These are phyloP conservation scores for Glaciozyma martinii DNA, from an alignment of 768 basidiomycete genomes.

Conservation along the genomic window DNA sequence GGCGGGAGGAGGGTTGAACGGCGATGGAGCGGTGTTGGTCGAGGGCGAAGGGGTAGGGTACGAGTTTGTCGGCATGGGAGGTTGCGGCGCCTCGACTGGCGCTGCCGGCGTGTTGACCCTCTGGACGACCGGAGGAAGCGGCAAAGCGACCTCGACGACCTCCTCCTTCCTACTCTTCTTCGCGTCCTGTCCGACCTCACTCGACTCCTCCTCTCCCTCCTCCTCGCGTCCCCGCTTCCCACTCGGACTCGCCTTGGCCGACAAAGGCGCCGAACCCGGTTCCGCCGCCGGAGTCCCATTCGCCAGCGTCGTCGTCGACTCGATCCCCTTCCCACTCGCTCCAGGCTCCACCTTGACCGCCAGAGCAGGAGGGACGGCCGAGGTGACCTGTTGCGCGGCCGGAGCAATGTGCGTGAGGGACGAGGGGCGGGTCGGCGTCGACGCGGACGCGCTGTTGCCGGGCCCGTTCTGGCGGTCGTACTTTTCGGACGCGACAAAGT, in stretches of 20 bases:
- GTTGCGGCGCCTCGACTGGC: neutral
- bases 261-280: too few relatives aligned
- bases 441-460: neutral
- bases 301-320: too few relatives aligned
- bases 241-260: neutral
- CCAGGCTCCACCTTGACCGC: too few relatives aligned
- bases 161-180: too few relatives aligned
- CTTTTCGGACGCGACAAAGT: slow-evolving; percentile 19
- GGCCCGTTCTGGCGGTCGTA: slow-evolving; percentile 15
- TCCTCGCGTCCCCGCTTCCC: neutral
- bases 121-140: neutral
- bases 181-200: neutral
- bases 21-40: neutral
- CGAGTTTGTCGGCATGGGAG: neutral
- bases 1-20: neutral
- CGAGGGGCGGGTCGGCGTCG: neutral
- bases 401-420: neutral
- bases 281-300: too few relatives aligned
- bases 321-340: too few relatives aligned
- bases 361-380: too few relatives aligned
- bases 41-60: neutral
- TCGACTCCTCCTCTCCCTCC: neutral
- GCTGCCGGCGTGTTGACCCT: neutral
- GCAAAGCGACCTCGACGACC: too few relatives aligned
- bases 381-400: neutral